Evolutionary conservation across 2,329 filamentous ascomycete species (phyloP), one percentile per base, ranked within the genome.

Genomic region (Cladorrhinum sp.): DNA sequence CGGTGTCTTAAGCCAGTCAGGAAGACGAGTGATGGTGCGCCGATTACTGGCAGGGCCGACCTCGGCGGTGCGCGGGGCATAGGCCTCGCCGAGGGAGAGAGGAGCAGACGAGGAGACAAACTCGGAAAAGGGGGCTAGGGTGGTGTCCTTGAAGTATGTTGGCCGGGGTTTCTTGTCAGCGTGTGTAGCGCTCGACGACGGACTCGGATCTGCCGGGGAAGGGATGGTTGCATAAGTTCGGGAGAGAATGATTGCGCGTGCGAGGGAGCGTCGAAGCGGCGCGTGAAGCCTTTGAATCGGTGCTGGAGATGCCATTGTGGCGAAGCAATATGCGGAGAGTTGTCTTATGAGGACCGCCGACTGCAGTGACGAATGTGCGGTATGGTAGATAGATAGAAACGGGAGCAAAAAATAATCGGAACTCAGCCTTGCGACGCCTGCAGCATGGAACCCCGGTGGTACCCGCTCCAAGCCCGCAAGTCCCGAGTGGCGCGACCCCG

Each of bases 1-100:
- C 1, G 92, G 91, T 22, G 93, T 99, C 82, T 98, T 97, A 65
- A 99, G 85, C 95, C 95, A 99, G 67, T 89, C 85, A 20, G 95
- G 95, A 53, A 99, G 80, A 52, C 95, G 87, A 13, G 85, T 88
- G 68, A 88, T 85, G 67, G 85, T 86, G 66, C 79, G 80, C 73
- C 85, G 84, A 73, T 81, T 84, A 62, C 85, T 85, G 25, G 79
- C 80, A 20, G 85, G 85, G 38, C 85, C 85, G 68, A 88, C 85
- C 71, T 87, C 79, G 66, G 83, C 85, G 41, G 85, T 88, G 66
- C 81, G 80, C 48, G 87, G 77, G 58, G 81, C 78, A 72, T 85
- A 86, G 5, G 85, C 84, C 57, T 88, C 85, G 65, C 77, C 72
- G 6, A 77, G 68, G 0, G 81, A 67, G 4, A 87, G 72, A 2